These are phyloP conservation scores for Chenopodium quinoa DNA, from an alignment of 148 eudicot species.

Conservation along the genomic window DNA sequence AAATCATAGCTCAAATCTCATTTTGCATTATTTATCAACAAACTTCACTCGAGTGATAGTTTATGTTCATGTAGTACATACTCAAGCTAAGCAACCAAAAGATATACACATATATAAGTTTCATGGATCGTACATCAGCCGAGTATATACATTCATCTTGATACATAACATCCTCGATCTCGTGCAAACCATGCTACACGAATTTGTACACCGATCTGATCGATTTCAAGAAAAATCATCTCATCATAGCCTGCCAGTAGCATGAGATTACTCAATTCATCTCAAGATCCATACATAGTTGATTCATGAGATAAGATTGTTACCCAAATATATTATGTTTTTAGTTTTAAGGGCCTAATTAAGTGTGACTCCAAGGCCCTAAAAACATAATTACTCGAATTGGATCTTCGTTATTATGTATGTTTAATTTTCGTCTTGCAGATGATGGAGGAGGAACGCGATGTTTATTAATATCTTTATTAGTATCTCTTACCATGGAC, in stretches of 20 bases:
- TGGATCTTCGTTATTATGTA: constrained; percentile 51
- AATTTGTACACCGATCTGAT: neutral
- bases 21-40: neutral
- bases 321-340: neutral
- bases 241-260: neutral
- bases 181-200: neutral
- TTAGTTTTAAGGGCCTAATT: neutral
- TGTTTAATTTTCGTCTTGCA: constrained; percentile 32
- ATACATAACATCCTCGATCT: neutral
- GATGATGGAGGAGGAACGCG: constrained; percentile 17
- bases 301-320: neutral
- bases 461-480: constrained; percentile 3
- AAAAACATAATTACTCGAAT: constrained; percentile 69
- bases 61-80: constrained; percentile 2
- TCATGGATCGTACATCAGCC: neutral
- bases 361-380: constrained; percentile 79
- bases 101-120: constrained; percentile 7
- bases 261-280: neutral
- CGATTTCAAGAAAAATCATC: neutral
- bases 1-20: neutral
- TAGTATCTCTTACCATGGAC: constrained; percentile 27
- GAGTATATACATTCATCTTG: neutral
- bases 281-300: neutral
- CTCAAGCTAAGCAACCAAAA: neutral
- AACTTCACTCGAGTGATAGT: neutral